Conservation (phyloP, 805 yeast genomes). For the Pichia nakasei region DNA sequence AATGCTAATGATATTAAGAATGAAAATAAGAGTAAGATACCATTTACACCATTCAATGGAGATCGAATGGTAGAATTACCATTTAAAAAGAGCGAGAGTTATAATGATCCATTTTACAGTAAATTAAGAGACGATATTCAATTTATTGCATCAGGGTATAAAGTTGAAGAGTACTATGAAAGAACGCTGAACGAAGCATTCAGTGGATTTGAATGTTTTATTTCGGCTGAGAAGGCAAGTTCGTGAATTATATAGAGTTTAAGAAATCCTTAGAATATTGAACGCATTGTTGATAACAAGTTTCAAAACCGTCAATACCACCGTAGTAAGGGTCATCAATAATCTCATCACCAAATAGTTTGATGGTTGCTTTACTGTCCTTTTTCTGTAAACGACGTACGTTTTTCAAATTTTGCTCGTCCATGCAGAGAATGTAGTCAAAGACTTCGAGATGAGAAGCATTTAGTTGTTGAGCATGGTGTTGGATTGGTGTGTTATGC, state of each 20-base stretch:
- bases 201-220: conserved; percentile 76
- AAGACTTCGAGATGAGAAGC: conserved; percentile 44
- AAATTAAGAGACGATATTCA: conserved; percentile 42
- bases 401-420: conserved; percentile 47
- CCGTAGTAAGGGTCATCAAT: conserved; percentile 94
- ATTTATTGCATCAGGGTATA: conserved; percentile 81
- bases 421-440: conserved; percentile 68
- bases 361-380: conserved; percentile 18
- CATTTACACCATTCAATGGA: conserved; percentile 93
- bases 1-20: conserved; percentile 16
- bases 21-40: conserved; percentile 29
- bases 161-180: conserved; percentile 57
- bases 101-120: conserved; percentile 53
- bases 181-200: conserved; percentile 83
- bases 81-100: conserved; percentile 33
- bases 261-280: conserved; percentile 72
- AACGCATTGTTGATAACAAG: conserved; percentile 61
- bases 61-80: conserved; percentile 55
- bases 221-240: conserved; percentile 45
- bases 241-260: conserved; percentile 15
- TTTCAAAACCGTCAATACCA: conserved; percentile 73
- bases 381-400: conserved; percentile 46
- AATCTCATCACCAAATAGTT: conserved; percentile 29
- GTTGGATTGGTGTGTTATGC: conserved; percentile 68
- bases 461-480: conserved; percentile 62